Evolutionary conservation across 768 basidiomycete genomes (phyloP), one percentile per base, ranked within the genome.

Genomic region (Asterophora parasitica): DNA sequence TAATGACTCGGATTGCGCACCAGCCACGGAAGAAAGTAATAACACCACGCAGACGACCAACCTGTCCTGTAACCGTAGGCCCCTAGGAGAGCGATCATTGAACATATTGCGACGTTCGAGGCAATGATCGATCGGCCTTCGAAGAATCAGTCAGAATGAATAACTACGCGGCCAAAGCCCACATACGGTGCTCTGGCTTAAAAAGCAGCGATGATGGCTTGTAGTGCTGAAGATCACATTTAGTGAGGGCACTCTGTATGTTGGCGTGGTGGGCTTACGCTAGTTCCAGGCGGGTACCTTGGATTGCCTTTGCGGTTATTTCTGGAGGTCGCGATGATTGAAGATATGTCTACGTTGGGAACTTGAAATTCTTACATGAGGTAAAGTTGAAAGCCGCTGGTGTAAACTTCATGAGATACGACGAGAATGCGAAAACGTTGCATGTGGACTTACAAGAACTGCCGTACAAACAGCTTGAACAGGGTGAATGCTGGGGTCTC

Each of bases 401-500:
- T 36, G 41, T 32, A 33, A 43, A 16, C 34, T 30, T 45, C 41
- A 51, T 54, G 20, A 51, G 19, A 31, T 44, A 6, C 27, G 13
- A 9, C 17, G 43, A 23, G 41, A 17, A 28, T n/a, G 44, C 16
- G 28, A 48, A 20, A 49, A 23, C 28, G n/a, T n/a, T n/a, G n/a
- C n/a, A 30, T n/a, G 9, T 30, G 1, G 7, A 58, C 72, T 54
- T 42, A 73, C 73, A 79, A 64, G 51, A 78, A 75, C 47, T 80
- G 76, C 9, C 74, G 64, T 28, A 77, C 55, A 37, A 76, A 66
- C 42, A 78, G 48, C 50, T 73, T 76, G 57, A 74, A 74, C 1
- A 81, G 60, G 0, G 77, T 79, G 52, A 67, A 77, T 3, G 69
- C 62, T 0, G 78, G 77, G 0, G 76, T 75, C 47, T 79, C 76